A percentile compares a stretch with the other conserved stretches of the same genome.
Conservation (phyloP, 805 yeast genomes). For the Hanseniaspora lindneri region DNA sequence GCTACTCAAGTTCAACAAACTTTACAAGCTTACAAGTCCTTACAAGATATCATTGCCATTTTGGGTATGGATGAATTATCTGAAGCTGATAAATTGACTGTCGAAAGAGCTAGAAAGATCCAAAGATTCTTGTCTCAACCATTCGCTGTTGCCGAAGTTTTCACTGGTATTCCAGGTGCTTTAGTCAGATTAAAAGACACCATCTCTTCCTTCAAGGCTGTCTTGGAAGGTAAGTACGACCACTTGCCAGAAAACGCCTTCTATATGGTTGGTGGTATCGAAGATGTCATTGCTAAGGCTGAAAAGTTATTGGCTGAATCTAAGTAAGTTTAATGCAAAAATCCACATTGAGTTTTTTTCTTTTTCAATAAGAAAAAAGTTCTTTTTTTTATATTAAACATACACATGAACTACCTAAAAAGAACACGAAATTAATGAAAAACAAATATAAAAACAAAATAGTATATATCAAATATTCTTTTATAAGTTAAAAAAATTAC, state of each 20-base stretch:
- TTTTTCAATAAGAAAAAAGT: neutral
- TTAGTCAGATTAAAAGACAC: constrained; percentile 95
- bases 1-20: constrained; percentile 96
- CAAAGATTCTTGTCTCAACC: constrained; percentile 99
- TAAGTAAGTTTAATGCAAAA: constrained; percentile 34
- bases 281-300: constrained; percentile 96
- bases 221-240: constrained; percentile 97
- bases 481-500: constrained; percentile 1
- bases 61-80: constrained; percentile 99
- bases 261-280: constrained; percentile 99
- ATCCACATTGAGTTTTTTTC: neutral
- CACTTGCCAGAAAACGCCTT: constrained; percentile 97
- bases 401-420: neutral
- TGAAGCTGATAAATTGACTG: constrained; percentile 95
- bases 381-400: neutral
- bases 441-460: neutral
- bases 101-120: constrained; percentile 99
- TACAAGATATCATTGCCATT: constrained; percentile 99
- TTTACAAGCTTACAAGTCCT: constrained; percentile 97
- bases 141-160: constrained; percentile 98
- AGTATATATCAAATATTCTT: constrained; percentile 16
- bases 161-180: constrained; percentile 98
- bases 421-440: constrained; percentile 7
- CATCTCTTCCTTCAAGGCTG: constrained; percentile 87
- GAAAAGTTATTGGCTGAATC: constrained; percentile 95